A percentile compares a stretch with the other conserved stretches of the same genome.
phyloP scores from a whole-genome alignment of 1,284 basidiomycete genomes.

The Apiotrichum montevideense region DNA sequence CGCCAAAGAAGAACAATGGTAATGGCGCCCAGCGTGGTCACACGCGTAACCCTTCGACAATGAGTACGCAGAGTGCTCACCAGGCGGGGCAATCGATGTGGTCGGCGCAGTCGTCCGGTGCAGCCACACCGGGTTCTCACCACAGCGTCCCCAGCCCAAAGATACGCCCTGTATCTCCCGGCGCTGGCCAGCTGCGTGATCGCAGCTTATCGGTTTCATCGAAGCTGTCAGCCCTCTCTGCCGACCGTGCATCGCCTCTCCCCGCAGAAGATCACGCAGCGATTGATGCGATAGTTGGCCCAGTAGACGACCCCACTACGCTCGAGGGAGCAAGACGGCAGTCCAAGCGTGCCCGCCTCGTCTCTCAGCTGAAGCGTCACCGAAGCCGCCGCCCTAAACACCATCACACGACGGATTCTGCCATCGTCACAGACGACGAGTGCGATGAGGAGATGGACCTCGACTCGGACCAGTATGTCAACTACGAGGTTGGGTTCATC shows the following conservation, averaged over 20 bases:
- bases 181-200: neutral
- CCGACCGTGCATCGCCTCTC: neutral
- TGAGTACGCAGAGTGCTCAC: too few species aligned
- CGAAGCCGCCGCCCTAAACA: neutral
- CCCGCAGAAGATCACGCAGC: neutral
- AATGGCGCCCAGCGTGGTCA: too few species aligned
- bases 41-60: too few species aligned
- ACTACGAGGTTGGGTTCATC: slow-evolving; percentile 43
- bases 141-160: neutral
- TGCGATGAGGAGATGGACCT: slow-evolving; percentile 11
- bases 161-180: neutral
- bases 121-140: too few species aligned
- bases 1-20: too few species aligned
- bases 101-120: neutral
- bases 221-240: neutral
- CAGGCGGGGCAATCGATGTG: neutral
- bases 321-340: neutral
- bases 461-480: slow-evolving; percentile 42
- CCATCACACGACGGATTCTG: too few species aligned
- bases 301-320: neutral
- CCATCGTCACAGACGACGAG: neutral
- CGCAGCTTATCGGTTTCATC: neutral
- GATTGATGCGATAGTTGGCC: too few species aligned
- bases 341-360: slow-evolving; percentile 2
- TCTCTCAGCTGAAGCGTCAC: neutral